These are phyloP conservation scores for Arachis monticola DNA, from an alignment of 331 rosid species.

Conservation along the genomic window DNA sequence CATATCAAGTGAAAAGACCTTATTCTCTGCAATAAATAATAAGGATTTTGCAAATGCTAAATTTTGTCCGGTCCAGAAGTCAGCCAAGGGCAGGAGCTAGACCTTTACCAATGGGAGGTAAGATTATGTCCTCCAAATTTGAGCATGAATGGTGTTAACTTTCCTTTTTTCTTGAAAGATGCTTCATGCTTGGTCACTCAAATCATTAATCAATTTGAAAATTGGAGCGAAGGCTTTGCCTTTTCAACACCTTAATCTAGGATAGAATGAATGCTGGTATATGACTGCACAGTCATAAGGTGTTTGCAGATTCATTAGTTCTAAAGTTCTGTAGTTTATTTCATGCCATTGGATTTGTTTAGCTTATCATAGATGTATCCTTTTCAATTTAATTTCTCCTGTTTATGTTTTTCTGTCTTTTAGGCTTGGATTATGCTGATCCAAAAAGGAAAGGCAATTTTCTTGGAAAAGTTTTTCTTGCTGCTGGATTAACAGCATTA, in stretches of 20 bases:
- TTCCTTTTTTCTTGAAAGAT: neutral
- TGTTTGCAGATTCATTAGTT: constrained; percentile 14
- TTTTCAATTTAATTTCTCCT: constrained; percentile 13
- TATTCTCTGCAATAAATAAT: constrained; percentile 11
- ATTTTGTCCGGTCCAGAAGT: constrained; percentile 71
- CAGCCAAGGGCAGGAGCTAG: constrained; percentile 66
- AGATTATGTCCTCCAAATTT: constrained; percentile 35
- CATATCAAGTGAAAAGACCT: constrained; percentile 44
- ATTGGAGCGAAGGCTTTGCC: constrained; percentile 12
- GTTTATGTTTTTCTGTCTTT: constrained; percentile 31
- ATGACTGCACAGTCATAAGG: neutral
- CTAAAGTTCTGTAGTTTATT: constrained; percentile 9
- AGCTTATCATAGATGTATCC: constrained; percentile 9
- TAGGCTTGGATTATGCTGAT: constrained; percentile 85
- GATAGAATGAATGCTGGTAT: constrained; percentile 21
- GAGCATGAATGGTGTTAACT: constrained; percentile 8
- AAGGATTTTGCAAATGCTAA: constrained; percentile 65
- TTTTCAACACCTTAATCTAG: constrained; percentile 18
- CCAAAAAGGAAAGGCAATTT: constrained; percentile 74
- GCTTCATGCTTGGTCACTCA: neutral
- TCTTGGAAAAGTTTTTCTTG: constrained; percentile 84
- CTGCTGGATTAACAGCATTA: constrained; percentile 73
- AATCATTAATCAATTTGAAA: constrained; percentile 37
- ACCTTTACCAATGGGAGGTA: constrained; percentile 80
- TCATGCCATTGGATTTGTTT: neutral